Evolutionary conservation across 2,329 filamentous ascomycete genomes (phyloP).

Genomic region (Basipetospora sp.): DNA sequence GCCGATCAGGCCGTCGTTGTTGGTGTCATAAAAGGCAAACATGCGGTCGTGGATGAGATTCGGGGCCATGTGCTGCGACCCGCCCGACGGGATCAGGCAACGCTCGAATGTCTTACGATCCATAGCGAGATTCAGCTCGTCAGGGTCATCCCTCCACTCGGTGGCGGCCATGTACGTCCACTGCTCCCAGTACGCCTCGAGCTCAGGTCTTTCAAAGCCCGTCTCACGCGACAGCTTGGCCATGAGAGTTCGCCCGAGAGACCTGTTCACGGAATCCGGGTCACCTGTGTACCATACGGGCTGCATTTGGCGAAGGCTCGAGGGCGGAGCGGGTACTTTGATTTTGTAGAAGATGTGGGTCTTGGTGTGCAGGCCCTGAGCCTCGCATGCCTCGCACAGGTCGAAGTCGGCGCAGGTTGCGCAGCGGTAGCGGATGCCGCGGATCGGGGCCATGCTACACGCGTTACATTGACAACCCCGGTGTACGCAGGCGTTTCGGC

Average conservation of each 20-base stretch:
- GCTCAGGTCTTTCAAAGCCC: conserved; percentile 67
- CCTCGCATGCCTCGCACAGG: conserved; percentile 85
- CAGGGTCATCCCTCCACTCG: conserved; percentile 69
- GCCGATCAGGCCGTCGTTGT: conserved; percentile 74
- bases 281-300: conserved; percentile 82
- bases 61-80: conserved; percentile 60
- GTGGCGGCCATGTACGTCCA: conserved; percentile 87
- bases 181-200: conserved; percentile 92
- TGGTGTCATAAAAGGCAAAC: conserved; percentile 91
- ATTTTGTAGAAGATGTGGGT: conserved; percentile 97
- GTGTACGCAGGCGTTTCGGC: conserved; percentile 78
- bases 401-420: conserved; percentile 94
- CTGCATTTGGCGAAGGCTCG: conserved; percentile 66
- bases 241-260: conserved; percentile 52
- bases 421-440: conserved; percentile 83
- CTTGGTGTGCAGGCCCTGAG: conserved; percentile 61
- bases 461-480: conserved; percentile 83
- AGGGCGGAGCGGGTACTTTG: conserved; percentile 70
- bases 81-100: conserved; percentile 74
- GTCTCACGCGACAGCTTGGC: conserved; percentile 56
- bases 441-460: conserved; percentile 76
- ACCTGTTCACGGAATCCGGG: conserved; percentile 53
- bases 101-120: conserved; percentile 86
- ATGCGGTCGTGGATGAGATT: conserved; percentile 92
- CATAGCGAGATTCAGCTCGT: conserved; percentile 66